Evolutionary conservation across 2,329 filamentous ascomycete species (phyloP).

Genomic region (Cryoendolithus antarcticus): DNA sequence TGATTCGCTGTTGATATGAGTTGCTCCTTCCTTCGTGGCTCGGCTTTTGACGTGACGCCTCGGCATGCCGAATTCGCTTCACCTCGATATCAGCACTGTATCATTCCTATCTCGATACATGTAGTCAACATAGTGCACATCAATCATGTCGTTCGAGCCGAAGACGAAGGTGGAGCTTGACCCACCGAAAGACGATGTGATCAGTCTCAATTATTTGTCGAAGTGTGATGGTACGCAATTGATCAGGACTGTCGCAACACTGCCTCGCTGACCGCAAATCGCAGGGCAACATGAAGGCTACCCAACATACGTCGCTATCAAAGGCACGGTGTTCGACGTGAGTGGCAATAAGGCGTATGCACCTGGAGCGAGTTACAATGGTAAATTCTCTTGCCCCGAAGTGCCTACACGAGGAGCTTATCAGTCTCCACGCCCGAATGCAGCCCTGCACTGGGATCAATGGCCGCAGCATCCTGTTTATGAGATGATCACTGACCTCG

Average conservation of each 20-base stretch:
- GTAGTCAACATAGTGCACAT: too few relatives aligned
- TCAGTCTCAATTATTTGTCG: slow-evolving; percentile 65
- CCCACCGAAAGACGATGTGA: slow-evolving; percentile 77
- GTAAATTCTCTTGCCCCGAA: slow-evolving; percentile 38
- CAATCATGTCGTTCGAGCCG: slow-evolving; percentile 49
- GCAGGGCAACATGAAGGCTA: slow-evolving; percentile 41
- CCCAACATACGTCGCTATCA: slow-evolving; percentile 50
- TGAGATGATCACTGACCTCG: not conserved
- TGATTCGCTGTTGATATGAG: too few relatives aligned
- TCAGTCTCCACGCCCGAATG: not conserved
- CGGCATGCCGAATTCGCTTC: too few relatives aligned
- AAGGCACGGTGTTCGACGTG: slow-evolving; percentile 89
- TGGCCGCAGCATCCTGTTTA: not conserved
- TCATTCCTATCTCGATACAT: too few relatives aligned
- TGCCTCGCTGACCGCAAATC: not conserved
- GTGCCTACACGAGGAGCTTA: not conserved
- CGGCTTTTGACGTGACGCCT: too few relatives aligned
- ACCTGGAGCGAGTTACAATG: slow-evolving; percentile 69
- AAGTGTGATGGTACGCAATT: slow-evolving; percentile 63
- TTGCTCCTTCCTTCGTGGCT: too few relatives aligned
- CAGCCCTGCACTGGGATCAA: not conserved
- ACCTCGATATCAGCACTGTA: too few relatives aligned
- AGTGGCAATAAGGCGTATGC: slow-evolving; percentile 79
- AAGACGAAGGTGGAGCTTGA: slow-evolving; percentile 64
- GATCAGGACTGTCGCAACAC: not conserved